Evolutionary conservation across 2,329 filamentous ascomycete species (phyloP).

Genomic region (Epichloe glyceriae): DNA sequence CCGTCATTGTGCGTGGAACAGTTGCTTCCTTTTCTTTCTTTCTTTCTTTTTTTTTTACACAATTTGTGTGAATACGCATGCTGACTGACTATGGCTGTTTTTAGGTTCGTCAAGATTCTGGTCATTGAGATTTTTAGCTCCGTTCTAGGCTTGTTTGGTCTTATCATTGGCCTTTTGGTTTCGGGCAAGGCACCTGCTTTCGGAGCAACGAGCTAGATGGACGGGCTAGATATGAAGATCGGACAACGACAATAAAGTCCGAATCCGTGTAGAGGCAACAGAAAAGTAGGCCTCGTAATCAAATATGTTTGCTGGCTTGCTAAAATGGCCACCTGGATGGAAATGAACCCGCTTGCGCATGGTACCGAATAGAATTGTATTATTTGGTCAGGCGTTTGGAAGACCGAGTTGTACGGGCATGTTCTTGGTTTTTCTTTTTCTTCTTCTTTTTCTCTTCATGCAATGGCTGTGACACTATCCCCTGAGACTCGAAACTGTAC

Average conservation of each 20-base stretch:
- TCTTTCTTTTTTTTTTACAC: not conserved
- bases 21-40: not conserved
- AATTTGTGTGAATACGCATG: not conserved
- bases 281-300: not conserved
- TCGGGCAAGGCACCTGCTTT: conserved; percentile 57
- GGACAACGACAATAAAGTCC: not conserved
- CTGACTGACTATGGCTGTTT: conserved; percentile 10
- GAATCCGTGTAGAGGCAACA: not conserved
- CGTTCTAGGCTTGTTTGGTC: conserved; percentile 86
- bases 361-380: conserved; percentile 18
- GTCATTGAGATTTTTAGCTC: conserved; percentile 99
- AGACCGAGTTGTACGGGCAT: conserved; percentile 20
- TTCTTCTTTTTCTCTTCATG: conserved; percentile 4
- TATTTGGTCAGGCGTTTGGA: conserved; percentile 28
- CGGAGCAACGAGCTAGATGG: conserved; percentile 7
- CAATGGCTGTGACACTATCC: conserved; percentile 22
- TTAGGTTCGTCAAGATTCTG: conserved; percentile 92
- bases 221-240: not conserved
- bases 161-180: conserved; percentile 86
- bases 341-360: conserved; percentile 14
- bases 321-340: not conserved
- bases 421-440: conserved; percentile 1
- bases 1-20: conserved; percentile 57
- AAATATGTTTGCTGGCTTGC: not conserved
- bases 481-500: conserved; percentile 18